Base-by-base conservation (phyloP, 1,284 basidiomycete species). In the Trichosporon coremiiforme region DNA sequence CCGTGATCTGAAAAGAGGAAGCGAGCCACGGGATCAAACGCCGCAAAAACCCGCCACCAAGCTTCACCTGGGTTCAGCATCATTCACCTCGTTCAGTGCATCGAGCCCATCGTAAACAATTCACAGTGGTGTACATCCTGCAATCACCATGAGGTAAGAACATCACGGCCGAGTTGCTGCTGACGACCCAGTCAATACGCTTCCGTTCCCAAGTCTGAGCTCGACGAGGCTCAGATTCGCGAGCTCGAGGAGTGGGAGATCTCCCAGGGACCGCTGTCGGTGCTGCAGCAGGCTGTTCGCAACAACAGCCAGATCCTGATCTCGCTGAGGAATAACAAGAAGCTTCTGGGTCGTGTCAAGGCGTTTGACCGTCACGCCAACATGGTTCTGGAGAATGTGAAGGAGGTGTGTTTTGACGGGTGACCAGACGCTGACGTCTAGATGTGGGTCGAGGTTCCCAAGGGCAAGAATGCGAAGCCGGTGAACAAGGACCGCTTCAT, bases 361-460 rank as follows among this genome's bases (percentile, higher is more conserved):
- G 97, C 97, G 0, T 99, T 99, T 84, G 97, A 99, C 84, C 88
- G 97, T 79, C 97, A 99, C 84, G 93, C 92, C 76, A 99, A 99
- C 83, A 98, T 99, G 96, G 97, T 93, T 2, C 87, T 98, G 71
- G 95, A 97, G 85, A 97, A 98, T 78, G 95, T 97, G 68, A 98
- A 97, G 85, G 95, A 97, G 90, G 94, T 89, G 79, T 9, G 73
- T 67, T 1, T 1, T 4, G 12, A 35, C 20, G 20, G 12, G n/a
- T n/a, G n/a, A 15, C 13, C 25, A 38, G 41, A 17, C 4, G 4
- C 36, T 10, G 47, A 53, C 47, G 47, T 8, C 22, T 73, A 96
- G 92, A 98, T 98, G 96, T 99, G 97, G 97, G 98, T 95, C 33
- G 97, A 99, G 83, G 85, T 91, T 67, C 97, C 97, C 25, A 99